Conservation (phyloP, 108 stramenopile species). For the Cylindrotheca closterium region DNA sequence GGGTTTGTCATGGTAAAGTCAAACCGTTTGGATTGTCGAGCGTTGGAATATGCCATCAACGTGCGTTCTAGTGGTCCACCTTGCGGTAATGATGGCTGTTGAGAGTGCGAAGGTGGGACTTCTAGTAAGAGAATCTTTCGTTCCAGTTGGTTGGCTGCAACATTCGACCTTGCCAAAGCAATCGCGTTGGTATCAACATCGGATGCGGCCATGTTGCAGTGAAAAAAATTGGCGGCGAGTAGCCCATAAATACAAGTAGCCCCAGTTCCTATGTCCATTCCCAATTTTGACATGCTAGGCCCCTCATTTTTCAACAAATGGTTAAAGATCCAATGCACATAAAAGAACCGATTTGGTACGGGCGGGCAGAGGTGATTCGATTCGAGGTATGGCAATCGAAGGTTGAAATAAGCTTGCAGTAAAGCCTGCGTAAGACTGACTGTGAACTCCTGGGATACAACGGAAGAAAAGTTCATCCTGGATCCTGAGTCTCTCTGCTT, state of each 20-base stretch:
- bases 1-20: conserved; percentile 95
- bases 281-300: conserved; percentile 14
- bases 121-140: conserved; percentile 41
- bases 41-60: background rate
- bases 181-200: conserved; percentile 87
- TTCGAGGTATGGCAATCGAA: conserved; percentile 69
- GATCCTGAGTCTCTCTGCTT: conserved; percentile 15
- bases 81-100: conserved; percentile 15
- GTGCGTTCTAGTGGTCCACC: conserved; percentile 28
- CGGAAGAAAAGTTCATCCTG: conserved; percentile 27
- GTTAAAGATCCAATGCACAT: conserved; percentile 80
- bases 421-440: conserved; percentile 78
- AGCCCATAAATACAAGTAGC: conserved; percentile 88
- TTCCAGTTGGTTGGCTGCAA: conserved; percentile 66
- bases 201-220: conserved; percentile 71
- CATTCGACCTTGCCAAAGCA: conserved; percentile 65
- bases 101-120: conserved; percentile 37
- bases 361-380: conserved; percentile 84
- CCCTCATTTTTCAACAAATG: conserved; percentile 38
- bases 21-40: conserved; percentile 14
- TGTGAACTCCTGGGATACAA: conserved; percentile 60
- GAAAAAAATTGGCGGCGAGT: conserved; percentile 35
- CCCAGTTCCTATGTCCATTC: conserved; percentile 91
- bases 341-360: conserved; percentile 90
- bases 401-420: conserved; percentile 62